Evolutionary conservation across 768 basidiomycete species (phyloP).

Genomic region (Crepidotus variabilis): DNA sequence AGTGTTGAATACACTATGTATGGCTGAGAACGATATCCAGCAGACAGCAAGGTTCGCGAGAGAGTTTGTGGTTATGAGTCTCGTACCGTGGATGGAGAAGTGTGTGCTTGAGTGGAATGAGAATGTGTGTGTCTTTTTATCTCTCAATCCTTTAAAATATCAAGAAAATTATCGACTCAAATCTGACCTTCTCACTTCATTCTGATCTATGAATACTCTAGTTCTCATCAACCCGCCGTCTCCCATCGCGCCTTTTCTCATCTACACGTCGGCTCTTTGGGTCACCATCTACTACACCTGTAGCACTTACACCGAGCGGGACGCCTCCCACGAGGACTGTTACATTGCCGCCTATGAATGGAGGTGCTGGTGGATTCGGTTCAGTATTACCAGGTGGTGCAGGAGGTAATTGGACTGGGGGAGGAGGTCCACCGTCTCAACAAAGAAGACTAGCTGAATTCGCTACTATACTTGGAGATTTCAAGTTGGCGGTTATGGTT

Average conservation of each 20-base stretch:
- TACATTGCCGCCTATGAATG: conserved; percentile 1
- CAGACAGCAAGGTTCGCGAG: conserved; percentile 74
- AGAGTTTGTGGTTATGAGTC: conserved; percentile 85
- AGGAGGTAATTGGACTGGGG: conserved; percentile 13
- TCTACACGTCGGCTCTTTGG: conserved; percentile 85
- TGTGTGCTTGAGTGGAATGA: conserved; percentile 95
- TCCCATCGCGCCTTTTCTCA: conserved; percentile 84
- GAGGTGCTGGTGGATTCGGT: neutral
- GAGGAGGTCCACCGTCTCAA: conserved; percentile 50
- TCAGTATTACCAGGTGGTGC: no score
- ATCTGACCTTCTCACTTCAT: no score
- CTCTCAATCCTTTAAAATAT: no score
- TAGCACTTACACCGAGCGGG: conserved; percentile 30
- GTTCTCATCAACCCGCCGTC: conserved; percentile 70
- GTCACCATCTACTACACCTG: conserved; percentile 38
- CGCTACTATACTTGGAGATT: conserved; percentile 88
- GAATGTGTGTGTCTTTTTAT: conserved; percentile 38
- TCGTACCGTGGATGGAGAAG: conserved; percentile 97
- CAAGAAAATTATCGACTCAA: no score
- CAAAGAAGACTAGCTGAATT: conserved; percentile 93
- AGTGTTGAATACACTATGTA: conserved; percentile 39
- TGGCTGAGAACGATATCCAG: conserved; percentile 73
- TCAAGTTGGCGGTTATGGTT: conserved; percentile 73
- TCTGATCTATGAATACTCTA: conserved; percentile 19
- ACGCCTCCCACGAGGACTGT: conserved; percentile 19